A percentile compares a stretch with the other conserved stretches of the same genome.
These are phyloP conservation scores for Alternaria novae-zelandiae DNA, from an alignment of 2,329 filamentous ascomycete species.

Conservation along the genomic window DNA sequence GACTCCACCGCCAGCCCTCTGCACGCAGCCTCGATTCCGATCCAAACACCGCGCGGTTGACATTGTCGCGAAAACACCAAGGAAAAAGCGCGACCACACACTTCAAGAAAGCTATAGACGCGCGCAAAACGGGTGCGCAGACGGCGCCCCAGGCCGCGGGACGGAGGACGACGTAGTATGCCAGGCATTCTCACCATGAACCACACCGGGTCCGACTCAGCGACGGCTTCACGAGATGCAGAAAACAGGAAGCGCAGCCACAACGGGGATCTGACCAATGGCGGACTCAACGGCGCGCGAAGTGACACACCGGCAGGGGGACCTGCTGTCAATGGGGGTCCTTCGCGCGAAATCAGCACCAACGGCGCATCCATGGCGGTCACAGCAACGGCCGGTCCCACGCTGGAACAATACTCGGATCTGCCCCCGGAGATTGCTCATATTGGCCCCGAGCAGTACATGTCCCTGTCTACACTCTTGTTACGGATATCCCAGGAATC, in stretches of 20 bases:
- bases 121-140: constrained; percentile 32
- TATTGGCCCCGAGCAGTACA: constrained; percentile 72
- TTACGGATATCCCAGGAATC: constrained; percentile 81
- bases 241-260: constrained; percentile 39
- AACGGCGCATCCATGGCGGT: constrained; percentile 28
- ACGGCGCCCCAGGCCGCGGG: constrained; percentile 39
- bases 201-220: constrained; percentile 49
- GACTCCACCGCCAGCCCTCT: not conserved
- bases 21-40: not conserved
- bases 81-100: not conserved
- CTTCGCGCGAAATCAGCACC: constrained; percentile 8
- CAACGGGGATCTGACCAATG: constrained; percentile 41
- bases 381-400: constrained; percentile 6
- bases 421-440: constrained; percentile 65
- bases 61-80: not conserved
- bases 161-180: constrained; percentile 50
- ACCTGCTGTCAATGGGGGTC: constrained; percentile 16
- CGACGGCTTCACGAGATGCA: constrained; percentile 35
- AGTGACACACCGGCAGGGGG: constrained; percentile 19
- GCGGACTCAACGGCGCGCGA: constrained; percentile 23
- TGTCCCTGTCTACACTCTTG: constrained; percentile 77
- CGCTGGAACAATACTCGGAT: constrained; percentile 33
- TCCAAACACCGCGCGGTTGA: not conserved
- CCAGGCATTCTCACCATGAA: constrained; percentile 58
- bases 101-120: not conserved